A percentile compares a stretch with the other conserved stretches of the same genome.
Conservation (phyloP, 2,329 filamentous ascomycete species). For the Penicillium crustosum region DNA sequence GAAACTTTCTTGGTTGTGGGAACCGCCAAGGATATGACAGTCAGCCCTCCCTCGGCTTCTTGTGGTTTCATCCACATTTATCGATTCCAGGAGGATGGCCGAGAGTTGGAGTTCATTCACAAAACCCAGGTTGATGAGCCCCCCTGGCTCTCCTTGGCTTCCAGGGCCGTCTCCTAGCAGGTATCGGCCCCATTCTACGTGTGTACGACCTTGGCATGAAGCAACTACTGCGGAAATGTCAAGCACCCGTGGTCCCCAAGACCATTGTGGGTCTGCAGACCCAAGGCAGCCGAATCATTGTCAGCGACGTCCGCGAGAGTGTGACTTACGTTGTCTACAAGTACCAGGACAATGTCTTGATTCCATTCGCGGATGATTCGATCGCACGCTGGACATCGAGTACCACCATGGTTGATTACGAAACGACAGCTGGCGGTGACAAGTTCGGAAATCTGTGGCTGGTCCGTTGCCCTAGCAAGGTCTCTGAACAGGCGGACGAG, state of each 20-base stretch:
- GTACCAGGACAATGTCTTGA: conserved; percentile 82
- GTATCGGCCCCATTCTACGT: conserved; percentile 76
- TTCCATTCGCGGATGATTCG: conserved; percentile 89
- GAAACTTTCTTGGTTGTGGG: conserved; percentile 92
- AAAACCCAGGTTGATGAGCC: conserved; percentile 91
- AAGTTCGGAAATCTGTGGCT: conserved; percentile 98
- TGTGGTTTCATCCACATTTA: conserved; percentile 91
- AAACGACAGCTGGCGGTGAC: conserved; percentile 90
- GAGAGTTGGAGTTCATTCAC: conserved; percentile 88
- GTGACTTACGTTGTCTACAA: conserved; percentile 94
- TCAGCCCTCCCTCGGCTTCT: conserved; percentile 71
- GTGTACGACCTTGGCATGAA: conserved; percentile 93
- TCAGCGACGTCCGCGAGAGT: conserved; percentile 89
- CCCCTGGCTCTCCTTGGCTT: conserved; percentile 89
- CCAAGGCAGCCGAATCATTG: conserved; percentile 85
- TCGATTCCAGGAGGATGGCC: conserved; percentile 82
- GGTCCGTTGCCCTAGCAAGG: conserved; percentile 79
- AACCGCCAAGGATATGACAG: conserved; percentile 84
- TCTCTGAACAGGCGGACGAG: conserved; percentile 86
- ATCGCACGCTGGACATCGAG: conserved; percentile 88
- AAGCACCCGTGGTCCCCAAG: conserved; percentile 74
- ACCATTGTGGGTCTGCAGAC: conserved; percentile 87
- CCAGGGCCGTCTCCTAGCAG: conserved; percentile 85
- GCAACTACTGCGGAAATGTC: conserved; percentile 87
- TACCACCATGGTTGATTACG: conserved; percentile 94